Conservation (phyloP, 2,329 filamentous ascomycete genomes). For the Xylaria sp. region DNA sequence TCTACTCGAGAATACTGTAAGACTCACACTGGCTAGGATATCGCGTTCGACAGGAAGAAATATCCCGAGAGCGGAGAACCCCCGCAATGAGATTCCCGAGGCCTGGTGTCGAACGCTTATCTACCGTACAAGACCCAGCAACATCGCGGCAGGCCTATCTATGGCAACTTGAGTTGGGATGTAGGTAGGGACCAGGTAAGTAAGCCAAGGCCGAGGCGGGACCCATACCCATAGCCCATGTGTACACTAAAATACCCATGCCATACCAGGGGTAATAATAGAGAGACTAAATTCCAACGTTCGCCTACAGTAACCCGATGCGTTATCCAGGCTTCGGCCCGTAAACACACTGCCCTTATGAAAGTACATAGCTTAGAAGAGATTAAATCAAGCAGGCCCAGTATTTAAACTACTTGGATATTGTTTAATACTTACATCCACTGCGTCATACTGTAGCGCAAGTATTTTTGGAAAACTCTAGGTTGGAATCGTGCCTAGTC, state of each 20-base stretch:
- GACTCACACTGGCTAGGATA: no score
- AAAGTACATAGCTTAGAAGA: background rate
- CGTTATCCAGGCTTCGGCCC: background rate
- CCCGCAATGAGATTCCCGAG: background rate
- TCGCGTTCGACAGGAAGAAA: no score
- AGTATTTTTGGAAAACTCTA: background rate
- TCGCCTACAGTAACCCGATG: no score
- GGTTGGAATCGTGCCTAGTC: background rate
- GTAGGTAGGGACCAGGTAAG: background rate
- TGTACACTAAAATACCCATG: no score
- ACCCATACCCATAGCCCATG: no score
- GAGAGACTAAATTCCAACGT: no score
- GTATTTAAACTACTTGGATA: background rate
- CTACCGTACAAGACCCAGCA: background rate
- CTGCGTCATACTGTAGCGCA: background rate
- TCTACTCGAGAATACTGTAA: no score
- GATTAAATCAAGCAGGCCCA: background rate
- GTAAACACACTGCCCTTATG: background rate
- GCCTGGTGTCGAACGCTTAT: background rate
- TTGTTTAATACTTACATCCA: background rate
- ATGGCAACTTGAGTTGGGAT: background rate
- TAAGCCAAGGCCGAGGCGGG: background rate
- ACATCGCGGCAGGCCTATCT: background rate
- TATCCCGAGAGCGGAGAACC: slow-evolving; percentile 3
- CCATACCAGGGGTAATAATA: no score